Evolutionary conservation across 176 grass and related monocot genomes (phyloP).

Genomic region (Puya raimondii): DNA sequence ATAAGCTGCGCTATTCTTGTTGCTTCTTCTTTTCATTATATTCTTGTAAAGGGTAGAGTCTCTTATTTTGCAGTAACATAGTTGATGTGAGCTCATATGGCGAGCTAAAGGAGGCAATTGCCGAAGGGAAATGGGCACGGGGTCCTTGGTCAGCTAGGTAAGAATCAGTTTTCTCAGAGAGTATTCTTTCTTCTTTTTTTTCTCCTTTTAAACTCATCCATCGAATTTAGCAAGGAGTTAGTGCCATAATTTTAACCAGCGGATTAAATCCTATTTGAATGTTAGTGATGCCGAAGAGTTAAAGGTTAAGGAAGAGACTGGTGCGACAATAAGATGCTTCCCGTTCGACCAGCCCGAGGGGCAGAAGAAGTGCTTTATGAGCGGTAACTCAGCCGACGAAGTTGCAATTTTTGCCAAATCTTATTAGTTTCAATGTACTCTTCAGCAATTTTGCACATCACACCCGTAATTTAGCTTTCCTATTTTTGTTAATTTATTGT

Average conservation of each 20-base stretch:
- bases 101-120: conserved; percentile 76
- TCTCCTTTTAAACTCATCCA: too few species aligned
- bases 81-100: conserved; percentile 79
- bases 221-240: not conserved
- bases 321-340: conserved; percentile 91
- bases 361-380: conserved; percentile 91
- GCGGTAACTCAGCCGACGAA: conserved; percentile 69
- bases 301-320: conserved; percentile 96
- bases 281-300: conserved; percentile 73
- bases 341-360: conserved; percentile 81
- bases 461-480: not conserved
- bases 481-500: not conserved
- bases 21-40: not conserved
- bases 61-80: conserved; percentile 53
- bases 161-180: not conserved
- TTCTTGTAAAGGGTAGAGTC: conserved; percentile 1
- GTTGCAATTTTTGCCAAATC: conserved; percentile 94
- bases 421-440: conserved; percentile 27
- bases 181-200: not conserved
- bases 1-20: not conserved
- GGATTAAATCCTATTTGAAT: conserved; percentile 6
- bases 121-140: conserved; percentile 89
- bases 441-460: too few species aligned
- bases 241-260: not conserved
- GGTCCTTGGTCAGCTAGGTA: conserved; percentile 97